A percentile compares a stretch with the other conserved stretches of the same genome.
These are phyloP conservation scores for Brasenia schreberi DNA, from an alignment of 164 flowering plant species.

Conservation along the genomic window DNA sequence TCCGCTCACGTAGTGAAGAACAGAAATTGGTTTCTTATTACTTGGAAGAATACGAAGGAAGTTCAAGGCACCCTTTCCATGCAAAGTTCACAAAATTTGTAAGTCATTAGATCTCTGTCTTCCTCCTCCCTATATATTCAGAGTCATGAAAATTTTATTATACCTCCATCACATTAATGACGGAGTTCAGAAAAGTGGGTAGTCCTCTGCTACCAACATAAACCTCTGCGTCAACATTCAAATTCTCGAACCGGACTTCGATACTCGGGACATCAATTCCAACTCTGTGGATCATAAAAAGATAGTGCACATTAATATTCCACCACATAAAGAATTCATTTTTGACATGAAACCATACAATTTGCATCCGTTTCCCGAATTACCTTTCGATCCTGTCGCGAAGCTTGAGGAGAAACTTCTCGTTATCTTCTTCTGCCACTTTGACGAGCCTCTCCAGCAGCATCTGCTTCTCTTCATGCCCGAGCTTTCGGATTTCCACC, in stretches of 20 bases:
- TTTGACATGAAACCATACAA: background rate
- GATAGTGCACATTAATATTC: background rate
- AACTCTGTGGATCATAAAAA: constrained; percentile 16
- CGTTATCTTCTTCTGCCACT: constrained; percentile 57
- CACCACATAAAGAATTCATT: background rate
- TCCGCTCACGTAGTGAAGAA: constrained; percentile 20
- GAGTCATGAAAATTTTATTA: no score
- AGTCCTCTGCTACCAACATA: constrained; percentile 46
- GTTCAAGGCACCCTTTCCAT: constrained; percentile 6
- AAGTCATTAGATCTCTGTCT: no score
- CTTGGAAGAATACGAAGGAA: constrained; percentile 8
- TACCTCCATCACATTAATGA: constrained; percentile 44
- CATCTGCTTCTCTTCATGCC: constrained; percentile 21
- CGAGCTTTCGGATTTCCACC: constrained; percentile 25
- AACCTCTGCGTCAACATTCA: constrained; percentile 41
- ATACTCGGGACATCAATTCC: constrained; percentile 33
- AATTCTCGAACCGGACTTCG: constrained; percentile 28
- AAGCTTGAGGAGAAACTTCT: constrained; percentile 52
- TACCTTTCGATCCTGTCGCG: constrained; percentile 30
- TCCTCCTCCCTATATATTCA: background rate
- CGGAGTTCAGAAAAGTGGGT: constrained; percentile 46
- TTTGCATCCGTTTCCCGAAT: background rate
- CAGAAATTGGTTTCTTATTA: constrained; percentile 13
- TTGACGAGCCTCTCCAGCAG: constrained; percentile 44
- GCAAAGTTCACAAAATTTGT: background rate